phyloP scores from a whole-genome alignment of 306 rosid genomes.

The Alnus glutinosa region DNA sequence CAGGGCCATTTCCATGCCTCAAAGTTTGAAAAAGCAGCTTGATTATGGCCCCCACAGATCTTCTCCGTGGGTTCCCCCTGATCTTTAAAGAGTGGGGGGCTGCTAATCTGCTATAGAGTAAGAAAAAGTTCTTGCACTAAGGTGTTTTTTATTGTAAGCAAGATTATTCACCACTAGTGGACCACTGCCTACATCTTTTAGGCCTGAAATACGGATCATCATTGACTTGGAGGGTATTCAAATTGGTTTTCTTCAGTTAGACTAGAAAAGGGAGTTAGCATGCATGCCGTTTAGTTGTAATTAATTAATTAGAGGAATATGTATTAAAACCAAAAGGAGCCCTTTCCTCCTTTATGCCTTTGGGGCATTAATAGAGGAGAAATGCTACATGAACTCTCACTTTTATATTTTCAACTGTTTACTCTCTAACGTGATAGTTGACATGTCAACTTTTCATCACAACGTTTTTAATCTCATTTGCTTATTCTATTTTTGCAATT shows the following conservation, averaged over 20 bases:
- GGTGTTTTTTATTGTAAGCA: constrained; percentile 15
- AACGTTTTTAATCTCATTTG: too few species aligned
- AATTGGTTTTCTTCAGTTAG: constrained; percentile 21
- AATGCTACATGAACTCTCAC: too few species aligned
- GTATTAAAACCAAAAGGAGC: not conserved
- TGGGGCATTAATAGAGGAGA: not conserved
- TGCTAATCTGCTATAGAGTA: constrained; percentile 11
- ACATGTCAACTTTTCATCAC: too few species aligned
- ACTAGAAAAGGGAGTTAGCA: constrained; percentile 15
- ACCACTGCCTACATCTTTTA: constrained; percentile 29
- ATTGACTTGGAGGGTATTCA: constrained; percentile 18
- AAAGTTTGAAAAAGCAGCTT: constrained; percentile 52
- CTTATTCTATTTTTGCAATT: too few species aligned
- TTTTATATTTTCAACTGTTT: too few species aligned
- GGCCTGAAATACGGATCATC: constrained; percentile 21
- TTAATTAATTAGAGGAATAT: not conserved
- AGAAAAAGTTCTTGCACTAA: constrained; percentile 17
- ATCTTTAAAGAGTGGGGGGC: constrained; percentile 24
- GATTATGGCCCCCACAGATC: constrained; percentile 46
- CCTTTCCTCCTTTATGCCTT: not conserved
- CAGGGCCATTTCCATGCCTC: constrained; percentile 29
- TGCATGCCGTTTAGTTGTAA: not conserved
- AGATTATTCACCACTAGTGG: constrained; percentile 30
- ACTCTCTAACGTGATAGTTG: too few species aligned
- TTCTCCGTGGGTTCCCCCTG: constrained; percentile 37